Evolutionary conservation across 1,284 basidiomycete species (phyloP).

Genomic region (Quambalaria eucalypti): DNA sequence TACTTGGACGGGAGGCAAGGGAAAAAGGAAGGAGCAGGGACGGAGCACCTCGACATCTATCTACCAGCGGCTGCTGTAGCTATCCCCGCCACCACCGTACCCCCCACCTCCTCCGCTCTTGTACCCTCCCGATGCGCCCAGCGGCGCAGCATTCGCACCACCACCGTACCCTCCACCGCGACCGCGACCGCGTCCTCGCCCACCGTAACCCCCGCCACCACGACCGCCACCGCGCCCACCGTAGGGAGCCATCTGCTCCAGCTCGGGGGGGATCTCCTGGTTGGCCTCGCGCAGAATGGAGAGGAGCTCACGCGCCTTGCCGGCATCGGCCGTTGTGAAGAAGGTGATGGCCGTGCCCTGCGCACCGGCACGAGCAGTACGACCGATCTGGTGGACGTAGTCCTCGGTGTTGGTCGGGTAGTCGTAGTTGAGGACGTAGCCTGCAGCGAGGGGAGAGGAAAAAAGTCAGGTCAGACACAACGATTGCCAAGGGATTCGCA

Average conservation of each 20-base stretch:
- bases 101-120: constrained; percentile 18
- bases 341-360: constrained; percentile 89
- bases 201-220: constrained; percentile 23
- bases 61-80: not conserved
- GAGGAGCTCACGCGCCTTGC: constrained; percentile 83
- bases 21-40: no score
- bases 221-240: constrained; percentile 49
- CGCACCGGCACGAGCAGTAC: constrained; percentile 58
- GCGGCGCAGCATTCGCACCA: not conserved
- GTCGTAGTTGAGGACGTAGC: constrained; percentile 63
- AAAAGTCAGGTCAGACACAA: not conserved
- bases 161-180: constrained; percentile 19
- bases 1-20: no score
- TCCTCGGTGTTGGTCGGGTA: constrained; percentile 95
- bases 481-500: not conserved
- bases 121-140: constrained; percentile 13
- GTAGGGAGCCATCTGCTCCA: constrained; percentile 86
- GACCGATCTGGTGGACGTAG: constrained; percentile 85
- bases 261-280: constrained; percentile 71
- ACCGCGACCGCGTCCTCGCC: constrained; percentile 28
- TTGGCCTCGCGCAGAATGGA: constrained; percentile 83
- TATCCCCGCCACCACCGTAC: not conserved
- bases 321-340: constrained; percentile 76
- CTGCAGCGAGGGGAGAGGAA: constrained; percentile 8
- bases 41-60: no score